A percentile compares a stretch with the other conserved stretches of the same genome.
Conservation (phyloP, 805 yeast species). For the Pichia exigua region DNA sequence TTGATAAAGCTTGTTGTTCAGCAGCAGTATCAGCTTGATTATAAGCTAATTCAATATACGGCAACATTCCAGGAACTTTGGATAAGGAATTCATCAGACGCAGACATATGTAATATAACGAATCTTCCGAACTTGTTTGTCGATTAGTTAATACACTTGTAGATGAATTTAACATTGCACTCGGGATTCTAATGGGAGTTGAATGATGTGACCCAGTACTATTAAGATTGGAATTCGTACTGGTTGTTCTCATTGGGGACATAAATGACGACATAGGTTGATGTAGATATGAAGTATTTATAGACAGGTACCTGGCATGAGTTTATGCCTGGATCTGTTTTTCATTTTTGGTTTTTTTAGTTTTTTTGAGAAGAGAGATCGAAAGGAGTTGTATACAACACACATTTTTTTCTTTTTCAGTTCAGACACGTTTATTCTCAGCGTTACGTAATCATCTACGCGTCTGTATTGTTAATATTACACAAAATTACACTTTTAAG, state of each 20-base stretch:
- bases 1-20: constrained; percentile 54
- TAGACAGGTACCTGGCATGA: neutral
- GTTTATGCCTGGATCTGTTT: neutral
- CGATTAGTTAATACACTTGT: constrained; percentile 50
- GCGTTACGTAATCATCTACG: neutral
- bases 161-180: constrained; percentile 34
- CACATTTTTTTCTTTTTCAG: neutral
- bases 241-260: constrained; percentile 21
- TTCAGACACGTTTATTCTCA: neutral
- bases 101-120: constrained; percentile 60
- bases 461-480: neutral
- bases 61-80: constrained; percentile 57
- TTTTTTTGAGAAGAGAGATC: neutral
- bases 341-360: neutral
- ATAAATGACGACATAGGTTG: constrained; percentile 15
- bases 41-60: constrained; percentile 58
- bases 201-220: constrained; percentile 11
- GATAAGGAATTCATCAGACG: constrained; percentile 48
- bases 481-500: constrained; percentile 1
- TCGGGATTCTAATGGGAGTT: constrained; percentile 26
- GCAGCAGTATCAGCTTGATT: constrained; percentile 59
- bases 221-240: neutral
- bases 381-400: neutral
- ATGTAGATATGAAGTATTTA: neutral
- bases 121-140: constrained; percentile 54